phyloP scores from a whole-genome alignment of 2,329 filamentous ascomycete genomes.

The Fusarium sororula region DNA sequence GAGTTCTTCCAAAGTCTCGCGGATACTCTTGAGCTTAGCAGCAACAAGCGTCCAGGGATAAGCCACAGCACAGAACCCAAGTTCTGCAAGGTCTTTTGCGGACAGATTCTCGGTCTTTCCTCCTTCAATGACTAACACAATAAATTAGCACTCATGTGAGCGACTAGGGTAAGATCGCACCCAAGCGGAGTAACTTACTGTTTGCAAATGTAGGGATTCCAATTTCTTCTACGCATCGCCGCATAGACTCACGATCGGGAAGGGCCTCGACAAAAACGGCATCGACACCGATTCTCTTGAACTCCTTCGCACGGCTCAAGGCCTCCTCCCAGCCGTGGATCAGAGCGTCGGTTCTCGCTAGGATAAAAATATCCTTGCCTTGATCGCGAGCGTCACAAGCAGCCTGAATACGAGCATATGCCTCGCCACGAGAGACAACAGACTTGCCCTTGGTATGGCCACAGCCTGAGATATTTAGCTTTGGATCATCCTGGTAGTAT shows the following conservation, averaged over 20 bases:
- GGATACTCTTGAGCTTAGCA: constrained; percentile 52
- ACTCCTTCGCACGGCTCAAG: constrained; percentile 51
- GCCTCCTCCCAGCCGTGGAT: constrained; percentile 57
- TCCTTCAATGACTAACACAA: constrained; percentile 43
- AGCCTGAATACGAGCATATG: constrained; percentile 56
- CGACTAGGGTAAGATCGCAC: accelerated
- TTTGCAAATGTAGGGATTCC: constrained; percentile 54
- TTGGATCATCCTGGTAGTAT: accelerated
- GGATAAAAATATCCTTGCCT: constrained; percentile 55
- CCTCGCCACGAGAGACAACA: constrained; percentile 56
- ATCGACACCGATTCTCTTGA: constrained; percentile 54
- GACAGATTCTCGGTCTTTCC: constrained; percentile 48
- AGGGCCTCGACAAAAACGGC: constrained; percentile 55
- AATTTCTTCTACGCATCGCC: constrained; percentile 47
- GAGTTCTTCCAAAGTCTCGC: constrained; percentile 49
- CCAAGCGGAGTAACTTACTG: constrained; percentile 1
- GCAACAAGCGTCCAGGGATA: constrained; percentile 57
- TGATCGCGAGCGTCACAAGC: constrained; percentile 56
- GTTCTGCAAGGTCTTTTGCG: constrained; percentile 43
- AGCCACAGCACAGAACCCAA: constrained; percentile 54
- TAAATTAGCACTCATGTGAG: neutral
- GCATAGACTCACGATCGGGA: constrained; percentile 55
- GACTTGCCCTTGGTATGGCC: constrained; percentile 57
- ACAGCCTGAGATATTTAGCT: constrained; percentile 20
- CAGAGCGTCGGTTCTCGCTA: constrained; percentile 55